phyloP scores from a whole-genome alignment of 352 stramenopile species.

The Phytophthora sp. region DNA sequence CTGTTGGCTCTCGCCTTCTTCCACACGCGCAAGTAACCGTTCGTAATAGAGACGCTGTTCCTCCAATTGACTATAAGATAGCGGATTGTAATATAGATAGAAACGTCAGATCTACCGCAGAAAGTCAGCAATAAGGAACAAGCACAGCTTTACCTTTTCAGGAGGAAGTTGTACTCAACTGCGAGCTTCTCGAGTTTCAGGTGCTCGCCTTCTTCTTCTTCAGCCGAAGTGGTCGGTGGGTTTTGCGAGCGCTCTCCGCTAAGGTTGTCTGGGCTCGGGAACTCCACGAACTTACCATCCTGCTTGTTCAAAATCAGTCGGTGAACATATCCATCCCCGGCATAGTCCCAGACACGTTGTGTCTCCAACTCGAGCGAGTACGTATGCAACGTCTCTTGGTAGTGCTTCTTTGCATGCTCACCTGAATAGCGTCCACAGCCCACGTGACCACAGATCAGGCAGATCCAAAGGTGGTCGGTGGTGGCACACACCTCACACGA shows the following conservation, averaged over 20 bases:
- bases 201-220: conserved; percentile 94
- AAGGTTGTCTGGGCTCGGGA: conserved; percentile 83
- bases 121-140: background rate
- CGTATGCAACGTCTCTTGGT: conserved; percentile 92
- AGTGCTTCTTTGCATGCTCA: conserved; percentile 95
- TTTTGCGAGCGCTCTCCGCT: conserved; percentile 77
- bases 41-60: conserved; percentile 96
- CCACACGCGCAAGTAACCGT: conserved; percentile 61
- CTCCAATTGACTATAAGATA: conserved; percentile 88
- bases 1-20: conserved; percentile 65
- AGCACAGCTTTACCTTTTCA: conserved; percentile 84
- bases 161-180: conserved; percentile 95
- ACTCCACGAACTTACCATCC: conserved; percentile 96
- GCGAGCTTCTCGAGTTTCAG: conserved; percentile 96
- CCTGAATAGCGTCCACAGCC: conserved; percentile 96
- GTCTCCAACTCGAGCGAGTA: conserved; percentile 97
- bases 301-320: conserved; percentile 91
- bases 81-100: conserved; percentile 2
- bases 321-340: conserved; percentile 89
- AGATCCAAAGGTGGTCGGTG: conserved; percentile 96
- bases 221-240: conserved; percentile 61
- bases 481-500: conserved; percentile 95
- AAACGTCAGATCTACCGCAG: background rate
- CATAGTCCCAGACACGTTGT: conserved; percentile 97
- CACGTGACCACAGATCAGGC: conserved; percentile 95